phyloP scores from a whole-genome alignment of 2,329 filamentous ascomycete species.

The Verticillium zaregamsianum region DNA sequence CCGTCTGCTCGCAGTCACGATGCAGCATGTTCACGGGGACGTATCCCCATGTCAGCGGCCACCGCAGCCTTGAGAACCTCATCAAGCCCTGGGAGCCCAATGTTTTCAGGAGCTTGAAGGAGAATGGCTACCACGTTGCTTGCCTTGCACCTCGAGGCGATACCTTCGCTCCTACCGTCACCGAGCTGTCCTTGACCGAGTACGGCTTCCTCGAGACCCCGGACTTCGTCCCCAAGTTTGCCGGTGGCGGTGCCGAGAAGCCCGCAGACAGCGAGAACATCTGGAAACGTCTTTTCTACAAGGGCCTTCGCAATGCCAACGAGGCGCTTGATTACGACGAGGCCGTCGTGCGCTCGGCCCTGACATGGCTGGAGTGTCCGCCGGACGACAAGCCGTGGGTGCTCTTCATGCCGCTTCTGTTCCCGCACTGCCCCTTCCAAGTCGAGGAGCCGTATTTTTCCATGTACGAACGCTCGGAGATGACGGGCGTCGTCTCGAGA shows the following conservation, averaged over 20 bases:
- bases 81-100: constrained; percentile 45
- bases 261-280: constrained; percentile 20
- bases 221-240: constrained; percentile 25
- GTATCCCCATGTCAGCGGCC: constrained; percentile 39
- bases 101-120: constrained; percentile 36
- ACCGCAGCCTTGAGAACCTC: constrained; percentile 38
- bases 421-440: constrained; percentile 39
- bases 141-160: constrained; percentile 36
- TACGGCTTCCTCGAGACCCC: constrained; percentile 37
- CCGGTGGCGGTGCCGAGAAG: constrained; percentile 7
- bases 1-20: constrained; percentile 39
- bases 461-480: constrained; percentile 32
- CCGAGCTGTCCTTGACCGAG: constrained; percentile 35
- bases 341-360: constrained; percentile 31
- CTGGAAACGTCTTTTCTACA: constrained; percentile 34
- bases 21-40: constrained; percentile 40
- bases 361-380: constrained; percentile 37
- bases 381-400: constrained; percentile 34
- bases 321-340: constrained; percentile 39
- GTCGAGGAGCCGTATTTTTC: constrained; percentile 43
- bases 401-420: constrained; percentile 34
- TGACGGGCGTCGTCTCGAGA: constrained; percentile 10
- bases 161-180: constrained; percentile 34
- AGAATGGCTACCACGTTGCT: constrained; percentile 40
- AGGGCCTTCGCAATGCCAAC: constrained; percentile 27